Conservation (phyloP, 1,284 basidiomycete genomes). For the Leccinum solheimii region DNA sequence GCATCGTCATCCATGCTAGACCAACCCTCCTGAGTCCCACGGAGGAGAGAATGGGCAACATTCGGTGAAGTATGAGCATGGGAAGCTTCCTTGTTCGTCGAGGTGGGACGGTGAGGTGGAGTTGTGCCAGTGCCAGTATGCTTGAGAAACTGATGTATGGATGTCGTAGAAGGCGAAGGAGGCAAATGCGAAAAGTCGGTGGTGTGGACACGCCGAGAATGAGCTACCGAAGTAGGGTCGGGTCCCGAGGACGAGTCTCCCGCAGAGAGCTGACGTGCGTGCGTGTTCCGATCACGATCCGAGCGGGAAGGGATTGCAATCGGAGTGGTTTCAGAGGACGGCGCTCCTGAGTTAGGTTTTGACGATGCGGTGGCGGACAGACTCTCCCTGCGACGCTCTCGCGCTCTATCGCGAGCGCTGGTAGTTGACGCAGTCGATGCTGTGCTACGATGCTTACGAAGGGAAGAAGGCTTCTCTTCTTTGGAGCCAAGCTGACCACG, state of each 20-base stretch:
- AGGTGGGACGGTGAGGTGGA: conserved; percentile 44
- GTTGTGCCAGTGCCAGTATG: conserved; percentile 45
- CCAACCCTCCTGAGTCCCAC: conserved; percentile 84
- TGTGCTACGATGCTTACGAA: conserved; percentile 72
- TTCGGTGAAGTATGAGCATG: conserved; percentile 53
- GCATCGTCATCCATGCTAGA: conserved; percentile 82
- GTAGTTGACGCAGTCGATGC: conserved; percentile 50
- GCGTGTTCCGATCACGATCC: conserved; percentile 43
- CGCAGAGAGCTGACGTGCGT: conserved; percentile 63
- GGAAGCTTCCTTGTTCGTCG: conserved; percentile 44
- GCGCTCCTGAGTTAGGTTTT: conserved; percentile 28
- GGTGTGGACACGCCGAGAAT: conserved; percentile 57
- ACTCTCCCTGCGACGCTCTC: conserved; percentile 69
- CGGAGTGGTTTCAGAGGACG: conserved; percentile 26
- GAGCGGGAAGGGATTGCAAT: conserved; percentile 22
- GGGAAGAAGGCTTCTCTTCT: conserved; percentile 51
- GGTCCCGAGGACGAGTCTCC: conserved; percentile 66
- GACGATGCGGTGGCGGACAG: conserved; percentile 46
- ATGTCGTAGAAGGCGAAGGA: conserved; percentile 82
- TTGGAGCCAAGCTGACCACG: conserved; percentile 34
- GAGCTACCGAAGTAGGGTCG: conserved; percentile 42
- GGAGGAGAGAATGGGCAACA: conserved; percentile 76
- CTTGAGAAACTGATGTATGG: conserved; percentile 80
- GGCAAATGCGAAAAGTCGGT: conserved; percentile 89
- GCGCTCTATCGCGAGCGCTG: conserved; percentile 45